phyloP scores from a whole-genome alignment of 345 rosid genomes.

The Streptanthus diversifolius region DNA sequence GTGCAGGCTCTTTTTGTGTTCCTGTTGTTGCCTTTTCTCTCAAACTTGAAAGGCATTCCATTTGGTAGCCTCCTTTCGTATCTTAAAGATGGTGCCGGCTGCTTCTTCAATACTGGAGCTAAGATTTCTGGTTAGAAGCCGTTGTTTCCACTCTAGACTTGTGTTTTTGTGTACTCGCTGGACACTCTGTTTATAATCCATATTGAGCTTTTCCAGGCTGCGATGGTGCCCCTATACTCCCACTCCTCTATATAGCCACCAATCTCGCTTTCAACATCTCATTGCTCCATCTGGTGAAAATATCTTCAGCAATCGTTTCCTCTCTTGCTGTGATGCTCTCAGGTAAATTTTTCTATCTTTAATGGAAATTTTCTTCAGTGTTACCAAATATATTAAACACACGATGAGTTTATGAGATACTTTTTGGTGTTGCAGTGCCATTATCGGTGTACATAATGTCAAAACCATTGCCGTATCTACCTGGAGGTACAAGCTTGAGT shows the following conservation, averaged over 20 bases:
- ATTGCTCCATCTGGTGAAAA: conserved; percentile 59
- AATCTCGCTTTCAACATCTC: conserved; percentile 80
- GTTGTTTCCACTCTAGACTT: background rate
- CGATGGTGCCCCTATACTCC: conserved; percentile 76
- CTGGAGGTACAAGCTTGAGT: conserved; percentile 67
- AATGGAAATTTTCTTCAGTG: conserved; percentile 2
- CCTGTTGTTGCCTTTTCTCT: conserved; percentile 65
- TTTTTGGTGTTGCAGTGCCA: conserved; percentile 53
- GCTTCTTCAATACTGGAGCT: conserved; percentile 65
- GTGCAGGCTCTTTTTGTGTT: conserved; percentile 83
- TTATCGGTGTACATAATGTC: conserved; percentile 63
- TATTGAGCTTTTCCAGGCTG: conserved; percentile 46
- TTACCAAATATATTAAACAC: background rate
- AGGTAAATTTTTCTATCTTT: conserved; percentile 43
- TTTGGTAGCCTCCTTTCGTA: conserved; percentile 59
- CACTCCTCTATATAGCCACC: conserved; percentile 59
- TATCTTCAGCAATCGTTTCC: conserved; percentile 73
- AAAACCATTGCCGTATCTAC: conserved; percentile 78
- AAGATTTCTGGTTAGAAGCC: conserved; percentile 50
- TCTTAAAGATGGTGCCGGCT: conserved; percentile 74
- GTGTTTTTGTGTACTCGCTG: background rate
- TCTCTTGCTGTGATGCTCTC: conserved; percentile 63
- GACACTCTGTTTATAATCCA: background rate
- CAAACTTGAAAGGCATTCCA: conserved; percentile 81
- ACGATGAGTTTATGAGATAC: background rate